These are phyloP conservation scores for Erythrophleum ivorense DNA, from an alignment of 331 rosid genomes.

Conservation along the genomic window DNA sequence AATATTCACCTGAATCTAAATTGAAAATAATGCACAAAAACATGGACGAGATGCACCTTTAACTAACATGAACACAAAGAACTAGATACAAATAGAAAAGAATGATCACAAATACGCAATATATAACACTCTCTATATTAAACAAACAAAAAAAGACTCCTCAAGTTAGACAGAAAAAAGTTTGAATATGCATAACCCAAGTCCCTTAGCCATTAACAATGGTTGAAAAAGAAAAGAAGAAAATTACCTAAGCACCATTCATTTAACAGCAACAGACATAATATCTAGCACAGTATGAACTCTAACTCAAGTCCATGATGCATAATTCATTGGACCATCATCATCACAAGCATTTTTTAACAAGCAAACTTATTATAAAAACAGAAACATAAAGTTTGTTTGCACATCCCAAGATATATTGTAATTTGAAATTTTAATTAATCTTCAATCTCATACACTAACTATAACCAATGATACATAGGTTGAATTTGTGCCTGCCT, in stretches of 20 bases:
- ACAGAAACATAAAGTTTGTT: background rate
- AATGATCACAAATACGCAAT: background rate
- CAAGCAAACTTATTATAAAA: background rate
- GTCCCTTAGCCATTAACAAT: background rate
- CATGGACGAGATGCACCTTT: background rate
- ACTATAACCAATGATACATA: background rate
- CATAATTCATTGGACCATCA: background rate
- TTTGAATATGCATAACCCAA: background rate
- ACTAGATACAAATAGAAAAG: background rate
- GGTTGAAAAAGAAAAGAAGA: background rate
- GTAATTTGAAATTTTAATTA: background rate
- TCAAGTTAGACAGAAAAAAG: background rate
- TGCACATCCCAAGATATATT: background rate
- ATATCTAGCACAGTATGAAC: background rate
- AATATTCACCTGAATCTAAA: constrained; percentile 17
- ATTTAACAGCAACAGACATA: background rate
- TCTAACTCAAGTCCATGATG: background rate
- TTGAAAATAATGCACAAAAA: constrained; percentile 1
- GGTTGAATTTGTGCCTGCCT: background rate
- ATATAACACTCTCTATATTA: background rate
- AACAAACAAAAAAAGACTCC: background rate
- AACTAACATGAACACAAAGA: background rate
- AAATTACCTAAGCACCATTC: background rate
- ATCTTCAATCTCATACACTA: background rate
- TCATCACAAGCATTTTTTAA: background rate